A percentile compares a stretch with the other conserved stretches of the same genome.
phyloP scores from a whole-genome alignment of 2,329 filamentous ascomycete genomes.

The Colletotrichum sp. region DNA sequence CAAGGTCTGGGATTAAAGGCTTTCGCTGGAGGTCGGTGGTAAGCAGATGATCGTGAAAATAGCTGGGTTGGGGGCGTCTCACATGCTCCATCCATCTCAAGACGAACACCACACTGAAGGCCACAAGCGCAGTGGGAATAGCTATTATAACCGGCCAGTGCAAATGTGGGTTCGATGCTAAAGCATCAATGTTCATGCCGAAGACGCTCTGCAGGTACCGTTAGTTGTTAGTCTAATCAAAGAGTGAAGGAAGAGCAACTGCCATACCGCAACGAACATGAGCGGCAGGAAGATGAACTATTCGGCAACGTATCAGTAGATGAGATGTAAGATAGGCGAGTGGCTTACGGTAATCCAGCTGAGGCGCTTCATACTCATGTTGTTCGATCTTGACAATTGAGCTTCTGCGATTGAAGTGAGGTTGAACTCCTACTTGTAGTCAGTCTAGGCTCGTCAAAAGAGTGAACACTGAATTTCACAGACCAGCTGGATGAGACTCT shows the following conservation, averaged over 20 bases:
- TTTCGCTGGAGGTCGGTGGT: too few relatives aligned
- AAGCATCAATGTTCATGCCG: background rate
- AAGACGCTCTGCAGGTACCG: background rate
- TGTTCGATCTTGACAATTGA: background rate
- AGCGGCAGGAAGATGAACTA: background rate
- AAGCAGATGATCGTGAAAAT: too few relatives aligned
- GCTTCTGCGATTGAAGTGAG: background rate
- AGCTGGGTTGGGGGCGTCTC: too few relatives aligned
- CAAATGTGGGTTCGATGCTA: background rate
- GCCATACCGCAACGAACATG: background rate
- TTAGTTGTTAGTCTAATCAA: background rate
- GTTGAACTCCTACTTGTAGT: background rate
- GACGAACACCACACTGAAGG: background rate
- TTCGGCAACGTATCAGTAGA: background rate
- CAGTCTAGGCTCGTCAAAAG: background rate
- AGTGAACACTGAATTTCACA: too few relatives aligned
- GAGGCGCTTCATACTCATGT: background rate
- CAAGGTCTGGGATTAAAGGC: too few relatives aligned
- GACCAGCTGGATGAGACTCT: background rate
- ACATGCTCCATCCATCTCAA: background rate
- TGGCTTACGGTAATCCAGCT: background rate
- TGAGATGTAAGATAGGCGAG: accelerated
- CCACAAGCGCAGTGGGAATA: accelerated
- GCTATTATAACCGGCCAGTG: accelerated
- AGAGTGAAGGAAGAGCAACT: accelerated